phyloP scores from a whole-genome alignment of 441 rosid genomes.

The Capsella rubella region DNA sequence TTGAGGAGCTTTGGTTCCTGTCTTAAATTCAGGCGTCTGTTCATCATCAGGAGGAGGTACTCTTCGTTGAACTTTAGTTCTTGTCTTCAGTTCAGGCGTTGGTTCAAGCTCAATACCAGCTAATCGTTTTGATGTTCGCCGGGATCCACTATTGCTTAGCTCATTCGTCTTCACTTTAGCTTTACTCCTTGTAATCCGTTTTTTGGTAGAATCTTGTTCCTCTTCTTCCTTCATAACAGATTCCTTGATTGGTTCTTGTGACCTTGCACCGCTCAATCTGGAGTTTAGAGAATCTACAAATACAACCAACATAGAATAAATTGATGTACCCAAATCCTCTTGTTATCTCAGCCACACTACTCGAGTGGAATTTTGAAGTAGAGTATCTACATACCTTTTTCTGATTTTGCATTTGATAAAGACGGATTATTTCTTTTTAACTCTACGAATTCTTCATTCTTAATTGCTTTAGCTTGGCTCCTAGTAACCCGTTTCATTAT shows the following conservation, averaged over 20 bases:
- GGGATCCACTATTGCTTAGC: conserved; percentile 47
- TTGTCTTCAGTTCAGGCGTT: conserved; percentile 61
- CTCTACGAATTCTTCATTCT: conserved; percentile 16
- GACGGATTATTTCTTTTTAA: background rate
- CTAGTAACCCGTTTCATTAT: conserved; percentile 42
- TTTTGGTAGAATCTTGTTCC: conserved; percentile 43
- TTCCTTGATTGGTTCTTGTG: conserved; percentile 40
- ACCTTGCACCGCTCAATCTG: conserved; percentile 44
- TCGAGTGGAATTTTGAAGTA: background rate
- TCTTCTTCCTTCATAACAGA: conserved; percentile 44
- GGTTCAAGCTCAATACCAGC: conserved; percentile 84
- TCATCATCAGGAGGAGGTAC: conserved; percentile 46
- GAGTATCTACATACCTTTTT: conserved; percentile 16
- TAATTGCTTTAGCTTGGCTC: conserved; percentile 44
- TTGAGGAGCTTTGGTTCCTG: conserved; percentile 49
- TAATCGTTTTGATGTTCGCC: conserved; percentile 85
- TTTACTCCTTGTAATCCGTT: conserved; percentile 43
- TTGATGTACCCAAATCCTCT: background rate
- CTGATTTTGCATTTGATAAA: conserved; percentile 27
- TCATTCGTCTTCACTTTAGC: conserved; percentile 40
- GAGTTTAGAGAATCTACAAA: conserved; percentile 29
- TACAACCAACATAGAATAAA: background rate
- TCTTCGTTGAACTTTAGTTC: conserved; percentile 49
- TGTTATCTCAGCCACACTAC: conserved; percentile 2
- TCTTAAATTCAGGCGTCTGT: conserved; percentile 60